Evolutionary conservation across 2,329 filamentous ascomycete species (phyloP).

Genomic region (Bipolaris oryzae): DNA sequence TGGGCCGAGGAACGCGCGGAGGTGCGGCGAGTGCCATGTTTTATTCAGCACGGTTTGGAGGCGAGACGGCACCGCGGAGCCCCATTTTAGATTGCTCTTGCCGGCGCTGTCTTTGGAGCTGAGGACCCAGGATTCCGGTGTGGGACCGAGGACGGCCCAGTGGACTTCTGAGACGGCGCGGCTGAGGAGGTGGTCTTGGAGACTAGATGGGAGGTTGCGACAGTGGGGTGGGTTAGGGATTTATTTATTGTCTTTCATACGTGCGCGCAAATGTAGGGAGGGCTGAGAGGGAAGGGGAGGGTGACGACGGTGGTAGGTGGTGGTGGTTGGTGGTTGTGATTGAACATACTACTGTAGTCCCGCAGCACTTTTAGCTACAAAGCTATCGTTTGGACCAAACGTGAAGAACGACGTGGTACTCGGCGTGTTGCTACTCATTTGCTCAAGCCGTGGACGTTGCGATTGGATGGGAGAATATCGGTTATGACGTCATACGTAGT

Average conservation of each 20-base stretch:
- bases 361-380: slow-evolving; percentile 39
- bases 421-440: slow-evolving; percentile 31
- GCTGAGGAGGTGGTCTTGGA: slow-evolving; percentile 33
- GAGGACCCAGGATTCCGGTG: slow-evolving; percentile 43
- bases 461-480: slow-evolving; percentile 29
- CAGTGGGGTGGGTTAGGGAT: slow-evolving; percentile 14
- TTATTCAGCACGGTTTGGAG: slow-evolving; percentile 30
- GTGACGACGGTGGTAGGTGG: no score
- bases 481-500: slow-evolving; percentile 36
- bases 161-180: slow-evolving; percentile 36
- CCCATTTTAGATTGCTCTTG: slow-evolving; percentile 40
- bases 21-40: slow-evolving; percentile 37
- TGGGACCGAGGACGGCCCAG: slow-evolving; percentile 40
- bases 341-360: slow-evolving; percentile 40
- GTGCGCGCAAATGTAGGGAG: background rate
- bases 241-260: no score
- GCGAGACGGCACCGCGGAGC: slow-evolving; percentile 27
- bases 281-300: no score
- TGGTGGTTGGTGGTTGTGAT: no score
- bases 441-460: slow-evolving; percentile 14
- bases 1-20: slow-evolving; percentile 41
- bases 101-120: slow-evolving; percentile 37
- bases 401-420: slow-evolving; percentile 42
- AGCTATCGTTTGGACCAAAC: slow-evolving; percentile 43
- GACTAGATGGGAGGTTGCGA: slow-evolving; percentile 36